Percentiles rank a stretch among this genome's conserved stretches.
Evolutionary conservation across 257 asterid species (phyloP).

Genomic region (Ilex asprella): DNA sequence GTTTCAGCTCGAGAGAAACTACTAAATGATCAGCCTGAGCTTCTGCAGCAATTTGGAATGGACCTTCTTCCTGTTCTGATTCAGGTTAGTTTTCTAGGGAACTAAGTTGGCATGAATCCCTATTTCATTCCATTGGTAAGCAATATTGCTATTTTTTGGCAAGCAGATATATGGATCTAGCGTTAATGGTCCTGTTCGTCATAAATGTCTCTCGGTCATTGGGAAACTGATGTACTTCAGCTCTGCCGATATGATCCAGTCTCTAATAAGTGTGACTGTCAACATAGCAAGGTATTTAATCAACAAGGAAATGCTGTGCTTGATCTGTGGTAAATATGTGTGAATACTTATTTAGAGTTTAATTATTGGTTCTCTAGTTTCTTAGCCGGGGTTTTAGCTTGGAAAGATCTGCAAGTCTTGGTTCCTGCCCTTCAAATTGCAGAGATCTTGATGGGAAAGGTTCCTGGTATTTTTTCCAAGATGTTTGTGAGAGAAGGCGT

Average conservation of each 20-base stretch:
- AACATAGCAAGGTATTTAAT: constrained; percentile 72
- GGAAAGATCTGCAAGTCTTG: constrained; percentile 99
- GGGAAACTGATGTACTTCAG: constrained; percentile 97
- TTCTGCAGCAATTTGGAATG: constrained; percentile 85
- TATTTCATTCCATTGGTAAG: not conserved
- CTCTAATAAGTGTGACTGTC: constrained; percentile 47
- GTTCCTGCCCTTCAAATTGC: constrained; percentile 95
- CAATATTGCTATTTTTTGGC: constrained; percentile 8
- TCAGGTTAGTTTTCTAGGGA: constrained; percentile 51
- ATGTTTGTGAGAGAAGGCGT: constrained; percentile 96
- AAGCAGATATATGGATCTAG: constrained; percentile 96
- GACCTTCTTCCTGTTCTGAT: constrained; percentile 88
- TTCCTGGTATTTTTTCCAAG: constrained; percentile 80
- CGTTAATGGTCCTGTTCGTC: constrained; percentile 95
- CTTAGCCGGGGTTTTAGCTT: constrained; percentile 95
- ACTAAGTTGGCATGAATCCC: not conserved
- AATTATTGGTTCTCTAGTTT: constrained; percentile 42
- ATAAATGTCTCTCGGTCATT: constrained; percentile 91
- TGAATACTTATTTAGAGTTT: constrained; percentile 5
- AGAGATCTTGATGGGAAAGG: constrained; percentile 94
- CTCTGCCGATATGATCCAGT: constrained; percentile 73
- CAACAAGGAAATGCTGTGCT: too few relatives aligned
- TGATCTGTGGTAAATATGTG: too few relatives aligned
- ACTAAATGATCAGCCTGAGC: constrained; percentile 87
- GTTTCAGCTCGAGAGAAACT: constrained; percentile 71